Evolutionary conservation across 2,329 filamentous ascomycete genomes (phyloP), one percentile per base, ranked within the genome.

Genomic region (Aaosphaeria pasadenensis): DNA sequence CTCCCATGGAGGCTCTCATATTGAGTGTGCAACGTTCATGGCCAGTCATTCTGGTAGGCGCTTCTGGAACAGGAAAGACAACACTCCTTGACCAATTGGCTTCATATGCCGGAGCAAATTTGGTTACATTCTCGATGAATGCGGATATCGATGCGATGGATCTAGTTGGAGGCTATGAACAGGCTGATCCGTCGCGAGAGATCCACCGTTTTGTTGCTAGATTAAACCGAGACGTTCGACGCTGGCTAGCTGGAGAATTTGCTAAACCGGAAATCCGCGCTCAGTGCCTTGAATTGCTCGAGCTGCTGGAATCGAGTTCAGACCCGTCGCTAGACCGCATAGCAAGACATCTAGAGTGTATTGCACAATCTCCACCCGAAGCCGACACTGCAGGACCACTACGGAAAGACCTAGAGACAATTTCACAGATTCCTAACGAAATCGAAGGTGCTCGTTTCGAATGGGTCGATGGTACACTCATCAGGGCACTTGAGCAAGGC

Each of bases 111-210:
- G 94, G 94, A 28, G 87, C 87, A 47, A 78, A 84, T 1, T 75
- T 97, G 4, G 81, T 91, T 31, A 87, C 90, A 11, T 89, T 97
- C 59, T 85, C 91, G 1, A 84, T 99, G 72, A 99, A 96, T 64
- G 87, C 91, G 5, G 95, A 99, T 60, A 88, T 96, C 40, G 94
- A 99, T 68, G 91, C 92, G 1, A 96, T 96, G 85, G 94, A 99
- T 70, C 82, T 99, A 47, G 89, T 99, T 48, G 94, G 94, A 62
- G 94, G 94, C 0, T 99, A 96, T 64, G 94, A 99, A 68, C 94
- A 99, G 71, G 85, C 89, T 13, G 94, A 99, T 65, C 84, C 89
- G 24, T 78, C 87, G 44, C 81, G 92, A 47, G 83, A 88, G 52
- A 76, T 89, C 4, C 85, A 87, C 46, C 74, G 77, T n/a, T 77